A percentile compares a stretch with the other conserved stretches of the same genome.
These are phyloP conservation scores for Darksidea phi DNA, from an alignment of 495 filamentous ascomycete species.

Conservation along the genomic window DNA sequence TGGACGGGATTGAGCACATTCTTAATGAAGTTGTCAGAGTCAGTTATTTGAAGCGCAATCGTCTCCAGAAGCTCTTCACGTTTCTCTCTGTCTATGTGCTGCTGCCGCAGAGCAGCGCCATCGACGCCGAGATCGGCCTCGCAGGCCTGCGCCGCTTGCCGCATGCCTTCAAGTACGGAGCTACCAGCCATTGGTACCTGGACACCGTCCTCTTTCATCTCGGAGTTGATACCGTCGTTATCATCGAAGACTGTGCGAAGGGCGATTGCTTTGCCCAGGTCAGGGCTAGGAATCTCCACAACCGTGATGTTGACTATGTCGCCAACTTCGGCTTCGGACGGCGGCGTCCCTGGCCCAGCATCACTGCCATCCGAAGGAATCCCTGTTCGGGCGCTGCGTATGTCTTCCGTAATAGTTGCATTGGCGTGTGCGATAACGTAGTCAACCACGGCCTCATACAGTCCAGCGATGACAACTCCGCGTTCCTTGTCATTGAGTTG, in stretches of 20 bases:
- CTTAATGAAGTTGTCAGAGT: conserved; percentile 78
- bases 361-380: conserved; percentile 65
- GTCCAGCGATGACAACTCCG: conserved; percentile 72
- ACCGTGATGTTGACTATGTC: conserved; percentile 90
- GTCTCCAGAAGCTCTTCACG: conserved; percentile 83
- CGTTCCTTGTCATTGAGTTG: conserved; percentile 82
- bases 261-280: conserved; percentile 77
- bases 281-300: conserved; percentile 77
- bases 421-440: conserved; percentile 91
- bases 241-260: conserved; percentile 93
- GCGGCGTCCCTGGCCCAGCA: conserved; percentile 55
- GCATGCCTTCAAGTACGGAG: conserved; percentile 83
- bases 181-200: conserved; percentile 64
- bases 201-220: conserved; percentile 95
- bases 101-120: conserved; percentile 63
- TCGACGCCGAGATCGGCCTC: conserved; percentile 80
- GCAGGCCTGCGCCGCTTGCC: conserved; percentile 70
- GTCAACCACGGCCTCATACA: conserved; percentile 94
- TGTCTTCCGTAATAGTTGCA: conserved; percentile 75
- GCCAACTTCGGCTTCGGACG: conserved; percentile 62
- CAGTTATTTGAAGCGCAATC: conserved; percentile 62
- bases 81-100: conserved; percentile 75
- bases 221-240: conserved; percentile 82
- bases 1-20: conserved; percentile 77
- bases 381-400: conserved; percentile 58